Conservation (phyloP, 169 alveolate species). For the Plasmodium reichenowi region DNA sequence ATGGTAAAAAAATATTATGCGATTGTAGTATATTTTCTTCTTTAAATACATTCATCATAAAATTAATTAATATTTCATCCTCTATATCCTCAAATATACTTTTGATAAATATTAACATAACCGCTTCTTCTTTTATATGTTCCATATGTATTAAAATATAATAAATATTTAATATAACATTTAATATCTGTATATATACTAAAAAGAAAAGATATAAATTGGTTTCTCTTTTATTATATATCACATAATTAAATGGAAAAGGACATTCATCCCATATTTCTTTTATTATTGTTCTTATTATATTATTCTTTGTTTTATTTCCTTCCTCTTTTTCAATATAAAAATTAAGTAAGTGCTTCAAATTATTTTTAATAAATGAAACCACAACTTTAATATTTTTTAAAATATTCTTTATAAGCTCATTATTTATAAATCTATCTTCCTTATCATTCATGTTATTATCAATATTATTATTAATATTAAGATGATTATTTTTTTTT, state of each 20-base stretch:
- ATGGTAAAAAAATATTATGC: slow-evolving; percentile 25
- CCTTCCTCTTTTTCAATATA: slow-evolving; percentile 1
- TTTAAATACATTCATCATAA: slow-evolving; percentile 21
- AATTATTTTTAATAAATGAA: not conserved
- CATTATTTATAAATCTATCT: too few species aligned
- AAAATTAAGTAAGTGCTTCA: not conserved
- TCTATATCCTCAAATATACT: slow-evolving; percentile 4
- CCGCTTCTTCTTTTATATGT: not conserved
- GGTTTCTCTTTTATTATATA: slow-evolving; percentile 14
- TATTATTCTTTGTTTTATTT: not conserved
- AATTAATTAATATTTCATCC: slow-evolving; percentile 3
- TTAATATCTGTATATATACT: slow-evolving; percentile 25
- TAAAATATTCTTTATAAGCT: not conserved
- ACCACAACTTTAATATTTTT: not conserved
- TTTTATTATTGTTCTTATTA: slow-evolving; percentile 16
- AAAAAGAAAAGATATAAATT: slow-evolving; percentile 34
- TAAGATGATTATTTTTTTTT: not conserved
- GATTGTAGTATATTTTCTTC: slow-evolving; percentile 45
- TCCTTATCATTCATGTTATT: not conserved
- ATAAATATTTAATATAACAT: slow-evolving; percentile 15
- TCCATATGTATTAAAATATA: not conserved
- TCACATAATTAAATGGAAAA: slow-evolving; percentile 27
- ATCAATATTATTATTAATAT: slow-evolving; percentile 19
- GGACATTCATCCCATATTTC: slow-evolving; percentile 25
- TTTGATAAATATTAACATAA: not conserved